Percentiles rank a stretch among this genome's conserved stretches.
phyloP scores from a whole-genome alignment of 2,329 filamentous ascomycete genomes.

The Fusarium sp. region DNA sequence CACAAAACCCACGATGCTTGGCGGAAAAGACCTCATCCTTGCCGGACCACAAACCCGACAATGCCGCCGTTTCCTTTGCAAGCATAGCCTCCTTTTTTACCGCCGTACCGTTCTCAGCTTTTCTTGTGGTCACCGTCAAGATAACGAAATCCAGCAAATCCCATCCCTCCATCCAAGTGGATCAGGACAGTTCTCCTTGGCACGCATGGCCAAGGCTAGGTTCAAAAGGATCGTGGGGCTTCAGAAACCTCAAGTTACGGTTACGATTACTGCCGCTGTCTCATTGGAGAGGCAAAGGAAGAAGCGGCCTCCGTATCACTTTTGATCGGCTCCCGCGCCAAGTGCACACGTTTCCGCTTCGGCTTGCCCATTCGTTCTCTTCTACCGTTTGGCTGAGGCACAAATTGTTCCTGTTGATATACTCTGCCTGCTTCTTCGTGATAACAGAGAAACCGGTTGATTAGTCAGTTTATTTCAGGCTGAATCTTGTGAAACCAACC shows the following conservation, averaged over 20 bases:
- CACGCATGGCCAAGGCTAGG: neutral
- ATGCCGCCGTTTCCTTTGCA: slow-evolving; percentile 17
- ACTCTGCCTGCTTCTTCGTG: neutral
- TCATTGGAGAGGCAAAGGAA: slow-evolving; percentile 25
- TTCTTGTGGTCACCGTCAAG: slow-evolving; percentile 3
- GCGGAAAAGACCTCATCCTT: slow-evolving; percentile 20
- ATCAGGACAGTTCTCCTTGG: slow-evolving; percentile 13
- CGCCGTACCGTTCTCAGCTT: neutral
- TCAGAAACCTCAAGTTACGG: neutral
- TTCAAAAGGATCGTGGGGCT: neutral
- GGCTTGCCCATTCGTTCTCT: neutral
- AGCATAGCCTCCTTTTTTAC: slow-evolving; percentile 6
- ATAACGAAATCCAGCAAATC: slow-evolving; percentile 26
- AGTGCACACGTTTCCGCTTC: neutral
- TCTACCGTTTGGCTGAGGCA: neutral
- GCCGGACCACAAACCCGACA: slow-evolving; percentile 25
- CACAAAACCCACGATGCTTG: neutral
- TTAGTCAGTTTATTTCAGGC: slow-evolving; percentile 18
- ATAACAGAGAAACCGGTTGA: neutral
- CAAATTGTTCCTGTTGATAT: neutral
- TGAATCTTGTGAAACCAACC: slow-evolving; percentile 13
- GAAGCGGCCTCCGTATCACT: slow-evolving; percentile 1
- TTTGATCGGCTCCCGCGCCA: slow-evolving; percentile 36
- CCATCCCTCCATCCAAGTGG: neutral
- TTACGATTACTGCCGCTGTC: slow-evolving; percentile 19